Evolutionary conservation across 768 basidiomycete species (phyloP).

Genomic region (Neoboletus magnificus): DNA sequence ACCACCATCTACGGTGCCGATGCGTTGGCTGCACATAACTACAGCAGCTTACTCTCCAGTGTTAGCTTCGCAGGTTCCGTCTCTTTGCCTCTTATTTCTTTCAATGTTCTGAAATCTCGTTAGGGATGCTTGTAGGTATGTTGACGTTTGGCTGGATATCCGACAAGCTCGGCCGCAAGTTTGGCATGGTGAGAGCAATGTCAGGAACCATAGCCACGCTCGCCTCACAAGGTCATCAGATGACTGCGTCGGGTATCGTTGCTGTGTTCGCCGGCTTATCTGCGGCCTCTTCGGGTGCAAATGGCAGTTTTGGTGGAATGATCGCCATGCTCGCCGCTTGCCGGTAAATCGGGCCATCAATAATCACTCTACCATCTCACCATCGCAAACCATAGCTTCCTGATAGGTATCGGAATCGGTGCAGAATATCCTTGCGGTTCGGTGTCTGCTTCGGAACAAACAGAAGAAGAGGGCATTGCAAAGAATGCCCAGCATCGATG

Average conservation of each 20-base stretch:
- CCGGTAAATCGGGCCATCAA: conserved; percentile 45
- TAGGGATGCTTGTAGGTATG: conserved; percentile 87
- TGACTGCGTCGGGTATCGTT: conserved; percentile 80
- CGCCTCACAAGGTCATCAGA: conserved; percentile 41
- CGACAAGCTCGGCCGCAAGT: conserved; percentile 84
- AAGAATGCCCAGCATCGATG: conserved; percentile 83
- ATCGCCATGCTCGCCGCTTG: conserved; percentile 77
- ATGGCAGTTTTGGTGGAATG: conserved; percentile 65
- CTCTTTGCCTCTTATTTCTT: conserved; percentile 66
- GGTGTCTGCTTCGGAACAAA: conserved; percentile 85
- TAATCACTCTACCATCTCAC: not conserved
- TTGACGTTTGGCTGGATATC: conserved; percentile 76
- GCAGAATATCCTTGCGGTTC: conserved; percentile 91
- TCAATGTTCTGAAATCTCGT: conserved; percentile 58
- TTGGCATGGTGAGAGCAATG: conserved; percentile 67
- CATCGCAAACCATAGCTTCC: conserved; percentile 49
- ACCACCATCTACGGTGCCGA: conserved; percentile 64
- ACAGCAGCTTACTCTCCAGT: conserved; percentile 60
- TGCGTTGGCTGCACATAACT: conserved; percentile 49
- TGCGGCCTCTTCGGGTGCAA: conserved; percentile 77
- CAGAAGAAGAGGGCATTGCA: conserved; percentile 74
- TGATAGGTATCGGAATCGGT: conserved; percentile 85
- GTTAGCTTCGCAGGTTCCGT: conserved; percentile 76
- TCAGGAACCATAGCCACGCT: not conserved
- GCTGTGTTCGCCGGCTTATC: conserved; percentile 80